Conservation (phyloP, 371 early-diverging fungal species). For the Mortierella sp. region DNA sequence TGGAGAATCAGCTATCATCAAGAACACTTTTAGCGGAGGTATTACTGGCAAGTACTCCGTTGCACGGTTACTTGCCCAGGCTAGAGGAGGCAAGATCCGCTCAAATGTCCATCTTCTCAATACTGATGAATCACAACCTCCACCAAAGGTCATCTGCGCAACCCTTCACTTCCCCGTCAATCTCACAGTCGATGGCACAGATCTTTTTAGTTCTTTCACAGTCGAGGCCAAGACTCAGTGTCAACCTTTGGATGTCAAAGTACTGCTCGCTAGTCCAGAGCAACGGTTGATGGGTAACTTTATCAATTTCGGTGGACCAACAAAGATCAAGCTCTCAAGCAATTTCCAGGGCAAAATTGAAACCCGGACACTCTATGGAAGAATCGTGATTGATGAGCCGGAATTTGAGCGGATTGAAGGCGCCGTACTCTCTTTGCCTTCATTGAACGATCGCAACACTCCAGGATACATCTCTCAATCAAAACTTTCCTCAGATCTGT, state of each 20-base stretch:
- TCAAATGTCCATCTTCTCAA: conserved; percentile 44
- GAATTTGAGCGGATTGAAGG: conserved; percentile 51
- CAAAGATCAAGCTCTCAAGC: conserved; percentile 38
- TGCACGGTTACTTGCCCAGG: conserved; percentile 24
- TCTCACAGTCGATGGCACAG: conserved; percentile 41
- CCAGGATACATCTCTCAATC: neutral
- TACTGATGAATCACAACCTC: conserved; percentile 35
- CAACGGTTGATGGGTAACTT: conserved; percentile 51
- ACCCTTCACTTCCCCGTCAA: conserved; percentile 25
- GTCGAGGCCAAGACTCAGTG: conserved; percentile 56
- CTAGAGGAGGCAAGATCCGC: conserved; percentile 41
- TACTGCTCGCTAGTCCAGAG: conserved; percentile 31
- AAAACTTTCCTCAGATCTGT: neutral
- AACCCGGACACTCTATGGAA: conserved; percentile 50
- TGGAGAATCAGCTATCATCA: conserved; percentile 39
- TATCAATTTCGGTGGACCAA: conserved; percentile 53
- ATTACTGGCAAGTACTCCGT: conserved; percentile 52
- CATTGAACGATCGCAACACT: conserved; percentile 31
- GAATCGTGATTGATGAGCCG: conserved; percentile 41
- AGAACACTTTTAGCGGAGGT: conserved; percentile 18
- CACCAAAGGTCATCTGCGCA: conserved; percentile 43
- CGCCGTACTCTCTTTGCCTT: conserved; percentile 27
- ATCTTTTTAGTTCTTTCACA: conserved; percentile 39
- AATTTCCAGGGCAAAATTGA: conserved; percentile 54
- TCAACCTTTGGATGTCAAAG: conserved; percentile 45